Percentiles rank a stretch among this genome's conserved stretches.
Conservation (phyloP, 345 rosid genomes). For the Eutrema yunnanense region DNA sequence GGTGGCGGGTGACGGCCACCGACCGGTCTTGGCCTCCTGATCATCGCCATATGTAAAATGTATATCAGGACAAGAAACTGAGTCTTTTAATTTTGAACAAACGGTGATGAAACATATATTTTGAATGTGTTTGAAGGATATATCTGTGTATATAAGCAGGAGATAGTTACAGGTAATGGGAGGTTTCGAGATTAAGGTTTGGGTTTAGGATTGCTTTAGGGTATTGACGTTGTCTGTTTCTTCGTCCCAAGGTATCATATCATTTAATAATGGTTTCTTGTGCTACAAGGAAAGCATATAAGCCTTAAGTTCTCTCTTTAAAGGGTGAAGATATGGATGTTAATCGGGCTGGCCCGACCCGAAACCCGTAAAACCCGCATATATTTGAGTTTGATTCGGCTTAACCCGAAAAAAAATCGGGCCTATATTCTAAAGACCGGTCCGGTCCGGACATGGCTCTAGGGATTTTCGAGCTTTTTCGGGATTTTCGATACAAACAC, state of each 20-base stretch:
- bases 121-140: conserved; percentile 4
- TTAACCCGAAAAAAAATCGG: no score
- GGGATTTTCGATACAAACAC: no score
- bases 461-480: no score
- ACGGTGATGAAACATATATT: background rate
- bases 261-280: conserved; percentile 7
- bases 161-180: background rate
- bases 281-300: background rate
- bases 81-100: background rate
- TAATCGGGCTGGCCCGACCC: no score
- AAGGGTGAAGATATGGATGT: no score
- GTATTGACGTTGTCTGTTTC: conserved; percentile 22
- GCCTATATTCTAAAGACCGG: no score
- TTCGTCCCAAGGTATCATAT: conserved; percentile 7
- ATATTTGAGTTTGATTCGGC: no score
- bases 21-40: conserved; percentile 5
- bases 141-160: conserved; percentile 1
- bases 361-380: no score
- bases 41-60: background rate
- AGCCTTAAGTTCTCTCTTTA: background rate
- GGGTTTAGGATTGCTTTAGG: conserved; percentile 32
- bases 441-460: no score
- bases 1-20: conserved; percentile 29
- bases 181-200: conserved; percentile 20
- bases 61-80: background rate